These are phyloP conservation scores for Kokia cookei DNA, from an alignment of 441 rosid genomes.

Conservation along the genomic window DNA sequence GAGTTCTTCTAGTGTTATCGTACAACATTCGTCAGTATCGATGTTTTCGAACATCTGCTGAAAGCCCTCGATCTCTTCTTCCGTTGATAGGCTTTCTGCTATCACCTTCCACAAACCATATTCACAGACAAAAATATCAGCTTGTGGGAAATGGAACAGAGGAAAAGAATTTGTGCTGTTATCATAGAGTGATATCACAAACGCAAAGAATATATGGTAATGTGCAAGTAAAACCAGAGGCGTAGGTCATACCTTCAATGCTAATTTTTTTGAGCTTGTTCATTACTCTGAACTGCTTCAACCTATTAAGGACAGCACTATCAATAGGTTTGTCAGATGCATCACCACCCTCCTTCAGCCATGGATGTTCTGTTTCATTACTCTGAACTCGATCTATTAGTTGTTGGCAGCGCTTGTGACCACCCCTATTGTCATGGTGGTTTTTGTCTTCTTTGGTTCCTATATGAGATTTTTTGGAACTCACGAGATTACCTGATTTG, in stretches of 20 bases:
- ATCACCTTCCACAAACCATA: conserved; percentile 44
- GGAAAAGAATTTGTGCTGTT: background rate
- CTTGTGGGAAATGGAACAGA: background rate
- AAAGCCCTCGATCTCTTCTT: conserved; percentile 81
- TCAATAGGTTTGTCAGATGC: conserved; percentile 67
- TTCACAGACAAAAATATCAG: background rate
- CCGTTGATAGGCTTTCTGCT: conserved; percentile 59
- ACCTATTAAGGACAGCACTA: conserved; percentile 73
- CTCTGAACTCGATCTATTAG: too few species aligned
- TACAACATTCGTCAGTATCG: conserved; percentile 75
- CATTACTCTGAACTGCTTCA: conserved; percentile 86
- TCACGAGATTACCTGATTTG: too few species aligned
- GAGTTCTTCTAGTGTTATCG: conserved; percentile 80
- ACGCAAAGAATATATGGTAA: background rate
- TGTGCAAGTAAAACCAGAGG: background rate
- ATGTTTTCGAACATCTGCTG: conserved; percentile 81
- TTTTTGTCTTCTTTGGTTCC: too few species aligned
- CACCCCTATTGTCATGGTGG: too few species aligned
- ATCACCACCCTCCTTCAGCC: conserved; percentile 59
- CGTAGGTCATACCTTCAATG: conserved; percentile 45
- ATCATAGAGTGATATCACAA: background rate
- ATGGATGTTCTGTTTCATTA: conserved; percentile 66
- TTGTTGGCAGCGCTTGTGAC: too few species aligned
- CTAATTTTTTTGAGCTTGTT: conserved; percentile 86
- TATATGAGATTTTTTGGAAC: too few species aligned